These are phyloP conservation scores for Isatis lusitanica DNA, from an alignment of 441 rosid genomes.

Conservation along the genomic window DNA sequence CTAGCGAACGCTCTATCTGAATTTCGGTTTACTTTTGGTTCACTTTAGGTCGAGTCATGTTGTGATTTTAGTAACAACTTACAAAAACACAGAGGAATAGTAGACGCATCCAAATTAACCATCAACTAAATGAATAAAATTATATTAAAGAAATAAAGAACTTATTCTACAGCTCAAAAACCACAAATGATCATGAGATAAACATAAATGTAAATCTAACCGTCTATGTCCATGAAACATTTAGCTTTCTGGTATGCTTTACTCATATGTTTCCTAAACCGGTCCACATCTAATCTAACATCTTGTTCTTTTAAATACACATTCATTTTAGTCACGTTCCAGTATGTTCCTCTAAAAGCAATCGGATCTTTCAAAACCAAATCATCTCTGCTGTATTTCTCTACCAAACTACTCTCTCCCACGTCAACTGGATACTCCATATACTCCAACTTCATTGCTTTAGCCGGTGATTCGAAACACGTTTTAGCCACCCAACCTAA, in stretches of 20 bases:
- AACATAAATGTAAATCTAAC: slow-evolving; percentile 21
- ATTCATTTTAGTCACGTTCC: slow-evolving; percentile 35
- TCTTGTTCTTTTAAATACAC: slow-evolving; percentile 64
- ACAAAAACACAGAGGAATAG: no score
- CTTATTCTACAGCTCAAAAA: neutral
- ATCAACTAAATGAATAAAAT: no score
- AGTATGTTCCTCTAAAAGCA: slow-evolving; percentile 33
- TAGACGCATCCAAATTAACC: no score
- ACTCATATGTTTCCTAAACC: slow-evolving; percentile 42
- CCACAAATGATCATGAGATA: neutral
- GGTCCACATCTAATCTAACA: slow-evolving; percentile 42
- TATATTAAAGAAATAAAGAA: no score
- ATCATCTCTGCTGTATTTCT: slow-evolving; percentile 42
- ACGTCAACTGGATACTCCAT: slow-evolving; percentile 41
- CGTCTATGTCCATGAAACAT: slow-evolving; percentile 40
- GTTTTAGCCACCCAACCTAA: slow-evolving; percentile 45
- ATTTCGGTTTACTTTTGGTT: no score
- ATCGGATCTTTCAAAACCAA: slow-evolving; percentile 51
- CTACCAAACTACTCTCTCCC: slow-evolving; percentile 55
- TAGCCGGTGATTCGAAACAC: slow-evolving; percentile 46
- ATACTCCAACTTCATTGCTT: slow-evolving; percentile 48
- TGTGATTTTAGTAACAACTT: no score
- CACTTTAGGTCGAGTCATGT: no score
- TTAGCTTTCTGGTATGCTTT: slow-evolving; percentile 42
- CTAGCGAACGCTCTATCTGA: no score